Base-by-base conservation (phyloP, 2,329 filamentous ascomycete genomes). In the Penicillium sp. region DNA sequence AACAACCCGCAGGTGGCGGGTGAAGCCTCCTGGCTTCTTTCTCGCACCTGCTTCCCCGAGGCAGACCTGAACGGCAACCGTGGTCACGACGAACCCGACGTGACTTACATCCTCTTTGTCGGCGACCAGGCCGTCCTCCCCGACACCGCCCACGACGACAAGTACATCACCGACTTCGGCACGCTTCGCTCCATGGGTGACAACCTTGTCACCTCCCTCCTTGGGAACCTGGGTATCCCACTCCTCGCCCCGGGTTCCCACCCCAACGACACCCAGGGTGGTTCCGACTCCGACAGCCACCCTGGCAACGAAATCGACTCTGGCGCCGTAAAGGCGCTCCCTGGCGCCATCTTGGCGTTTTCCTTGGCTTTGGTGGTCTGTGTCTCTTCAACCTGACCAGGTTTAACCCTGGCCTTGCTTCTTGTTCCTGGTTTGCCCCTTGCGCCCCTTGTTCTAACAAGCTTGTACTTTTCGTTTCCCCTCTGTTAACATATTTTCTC, bases 11-110 rank as follows among this genome's bases (percentile, higher is more conserved):
- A 75, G 53, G 71, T 73, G 13, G 74, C 73, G 11, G 73, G 73
- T 3, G 73, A 75, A 46, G 73, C 71, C 5, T 75, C 73, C 2
- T 75, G 73, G 73, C 49, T 75, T 17, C 72, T 75, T 66, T 70
- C 73, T 5, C 69, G 71, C 6, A 70, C 72, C 3, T 75, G 73
- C 44, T 75, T 75, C 65, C 73, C 73, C 1, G 60, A 69, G 13
- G 70, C 72, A 1, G 52, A 70, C 46, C 51, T 75, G 46, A 70
- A 69, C 51, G 73, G 73, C 7, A 71, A 67, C 51, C 63, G 44
- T 15, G 73, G 73, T 26, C 73, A 75, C 52, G 63, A 50, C 3
- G 50, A 41, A 38, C 56, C 62, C 15, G 73, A 75, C 63, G 73
- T 75, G 4, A 75, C 71, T 5, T 75, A 74, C 26, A 74, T 73